phyloP scores from a whole-genome alignment of 106 monocot genomes.

The Phalaenopsis equestris region DNA sequence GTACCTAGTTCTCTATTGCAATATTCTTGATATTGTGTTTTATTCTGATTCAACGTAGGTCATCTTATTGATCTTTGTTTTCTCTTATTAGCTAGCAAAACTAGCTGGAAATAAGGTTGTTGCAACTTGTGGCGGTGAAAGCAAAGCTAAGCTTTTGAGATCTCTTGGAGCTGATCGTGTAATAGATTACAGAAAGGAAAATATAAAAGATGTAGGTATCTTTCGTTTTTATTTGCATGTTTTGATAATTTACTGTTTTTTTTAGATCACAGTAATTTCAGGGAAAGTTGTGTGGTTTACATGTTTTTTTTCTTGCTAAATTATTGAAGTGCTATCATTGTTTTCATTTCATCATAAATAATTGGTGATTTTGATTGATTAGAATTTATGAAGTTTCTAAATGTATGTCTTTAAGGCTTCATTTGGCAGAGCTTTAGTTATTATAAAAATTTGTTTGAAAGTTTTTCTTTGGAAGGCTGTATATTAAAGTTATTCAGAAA shows the following conservation, averaged over 20 bases:
- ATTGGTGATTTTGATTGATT: background rate
- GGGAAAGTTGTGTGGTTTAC: background rate
- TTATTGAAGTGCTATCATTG: background rate
- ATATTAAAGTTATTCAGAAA: no score
- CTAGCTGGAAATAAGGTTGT: conserved; percentile 89
- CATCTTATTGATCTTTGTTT: background rate
- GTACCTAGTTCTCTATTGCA: background rate
- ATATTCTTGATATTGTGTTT: background rate
- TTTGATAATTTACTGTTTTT: background rate
- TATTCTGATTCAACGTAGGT: background rate
- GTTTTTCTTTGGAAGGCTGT: no score
- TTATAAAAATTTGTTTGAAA: no score
- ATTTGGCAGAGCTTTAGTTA: no score
- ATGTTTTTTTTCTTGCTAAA: background rate
- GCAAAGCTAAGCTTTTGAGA: conserved; percentile 64
- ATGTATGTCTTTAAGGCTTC: background rate
- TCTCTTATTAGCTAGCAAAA: conserved; percentile 66
- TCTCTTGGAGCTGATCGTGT: conserved; percentile 86
- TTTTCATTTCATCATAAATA: background rate
- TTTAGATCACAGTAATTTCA: background rate
- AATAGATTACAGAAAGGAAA: conserved; percentile 82
- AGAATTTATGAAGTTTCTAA: background rate
- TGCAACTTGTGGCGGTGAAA: conserved; percentile 92
- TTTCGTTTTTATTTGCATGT: conserved; percentile 2
- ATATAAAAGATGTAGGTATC: conserved; percentile 63